Percentiles rank a stretch among this genome's conserved stretches.
Conservation (phyloP, 805 yeast genomes). For the Suhomyces sp. region DNA sequence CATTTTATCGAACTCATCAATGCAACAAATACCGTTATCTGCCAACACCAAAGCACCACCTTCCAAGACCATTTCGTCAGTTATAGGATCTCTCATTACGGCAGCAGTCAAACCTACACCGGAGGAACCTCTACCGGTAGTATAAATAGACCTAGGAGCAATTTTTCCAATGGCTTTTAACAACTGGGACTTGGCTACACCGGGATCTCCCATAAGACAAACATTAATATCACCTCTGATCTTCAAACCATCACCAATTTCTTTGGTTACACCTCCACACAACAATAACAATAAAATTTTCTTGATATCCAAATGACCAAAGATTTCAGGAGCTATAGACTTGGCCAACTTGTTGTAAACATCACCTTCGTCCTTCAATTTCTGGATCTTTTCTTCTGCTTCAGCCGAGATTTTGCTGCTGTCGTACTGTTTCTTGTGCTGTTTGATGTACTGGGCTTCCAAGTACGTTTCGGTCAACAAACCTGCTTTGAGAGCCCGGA, state of each 20-base stretch:
- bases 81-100: constrained; percentile 97
- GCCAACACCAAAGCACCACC: constrained; percentile 98
- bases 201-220: constrained; percentile 98
- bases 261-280: constrained; percentile 94
- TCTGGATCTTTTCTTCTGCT: constrained; percentile 52
- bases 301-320: constrained; percentile 89
- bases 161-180: constrained; percentile 86
- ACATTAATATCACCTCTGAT: constrained; percentile 96
- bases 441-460: constrained; percentile 81
- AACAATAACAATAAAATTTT: constrained; percentile 80
- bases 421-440: constrained; percentile 87
- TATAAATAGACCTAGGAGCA: constrained; percentile 95
- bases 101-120: constrained; percentile 99
- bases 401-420: constrained; percentile 55
- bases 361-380: constrained; percentile 58
- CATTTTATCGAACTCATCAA: constrained; percentile 99
- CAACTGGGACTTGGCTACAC: constrained; percentile 97
- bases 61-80: constrained; percentile 96
- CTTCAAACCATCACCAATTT: constrained; percentile 93
- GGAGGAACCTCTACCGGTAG: constrained; percentile 98
- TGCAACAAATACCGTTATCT: constrained; percentile 97
- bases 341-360: constrained; percentile 76
- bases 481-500: constrained; percentile 89
- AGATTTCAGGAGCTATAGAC: constrained; percentile 97
- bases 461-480: constrained; percentile 89